A percentile compares a stretch with the other conserved stretches of the same genome.
Conservation (phyloP, 805 yeast species). For the Zygoascus bituminiphila region DNA sequence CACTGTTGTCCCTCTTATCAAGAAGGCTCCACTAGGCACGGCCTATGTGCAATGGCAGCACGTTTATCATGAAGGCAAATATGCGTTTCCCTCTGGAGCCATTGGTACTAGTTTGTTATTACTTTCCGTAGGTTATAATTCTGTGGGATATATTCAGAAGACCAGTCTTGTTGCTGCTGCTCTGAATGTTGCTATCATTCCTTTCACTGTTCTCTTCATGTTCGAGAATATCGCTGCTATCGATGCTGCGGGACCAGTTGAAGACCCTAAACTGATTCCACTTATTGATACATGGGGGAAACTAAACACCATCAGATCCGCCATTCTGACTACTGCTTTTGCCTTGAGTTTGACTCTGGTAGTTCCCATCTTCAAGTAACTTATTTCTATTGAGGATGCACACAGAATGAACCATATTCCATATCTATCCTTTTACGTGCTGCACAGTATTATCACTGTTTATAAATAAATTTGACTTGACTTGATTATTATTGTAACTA, state of each 20-base stretch:
- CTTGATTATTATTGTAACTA: no score
- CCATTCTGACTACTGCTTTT: background rate
- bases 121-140: background rate
- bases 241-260: background rate
- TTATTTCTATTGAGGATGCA: no score
- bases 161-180: background rate
- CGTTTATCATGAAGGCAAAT: background rate
- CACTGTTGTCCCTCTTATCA: background rate
- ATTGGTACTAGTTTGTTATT: background rate
- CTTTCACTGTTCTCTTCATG: background rate
- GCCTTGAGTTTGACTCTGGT: background rate
- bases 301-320: background rate
- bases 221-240: background rate
- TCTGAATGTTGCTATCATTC: background rate
- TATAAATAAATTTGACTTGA: no score
- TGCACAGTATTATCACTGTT: no score
- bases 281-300: background rate
- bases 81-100: background rate
- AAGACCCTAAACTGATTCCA: background rate
- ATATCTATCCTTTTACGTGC: no score
- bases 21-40: background rate
- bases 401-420: no score
- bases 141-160: background rate
- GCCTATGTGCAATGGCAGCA: background rate
- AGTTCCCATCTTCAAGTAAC: no score